Evolutionary conservation across 75 land plant species (phyloP).

Genomic region (Picea glauca): DNA sequence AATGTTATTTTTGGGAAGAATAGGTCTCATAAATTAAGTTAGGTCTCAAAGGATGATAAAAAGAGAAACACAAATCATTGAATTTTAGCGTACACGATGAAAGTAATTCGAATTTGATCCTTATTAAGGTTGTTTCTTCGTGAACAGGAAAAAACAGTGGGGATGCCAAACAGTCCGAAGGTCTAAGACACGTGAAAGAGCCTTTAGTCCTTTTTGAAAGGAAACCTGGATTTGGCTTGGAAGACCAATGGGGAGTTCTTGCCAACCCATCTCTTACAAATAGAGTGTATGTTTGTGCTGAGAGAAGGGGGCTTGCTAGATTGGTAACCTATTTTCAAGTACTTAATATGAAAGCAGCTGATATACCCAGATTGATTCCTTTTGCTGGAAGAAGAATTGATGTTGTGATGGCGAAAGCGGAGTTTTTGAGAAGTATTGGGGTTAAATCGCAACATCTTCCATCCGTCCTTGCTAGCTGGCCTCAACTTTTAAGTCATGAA

Average conservation of each 20-base stretch:
- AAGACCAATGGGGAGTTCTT: neutral
- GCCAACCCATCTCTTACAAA: constrained; percentile 8
- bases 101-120: no score
- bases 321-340: constrained; percentile 35
- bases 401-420: constrained; percentile 26
- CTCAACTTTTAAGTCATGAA: constrained; percentile 22
- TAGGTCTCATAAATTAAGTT: no score
- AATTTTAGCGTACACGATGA: no score
- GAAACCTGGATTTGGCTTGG: constrained; percentile 14
- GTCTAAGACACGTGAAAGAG: neutral
- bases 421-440: constrained; percentile 31
- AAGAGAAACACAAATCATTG: no score
- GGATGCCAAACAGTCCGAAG: neutral
- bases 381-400: constrained; percentile 24
- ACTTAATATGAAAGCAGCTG: constrained; percentile 30
- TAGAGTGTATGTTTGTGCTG: constrained; percentile 26
- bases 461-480: constrained; percentile 33
- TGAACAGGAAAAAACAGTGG: neutral
- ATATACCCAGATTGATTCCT: constrained; percentile 24
- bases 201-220: constrained; percentile 12
- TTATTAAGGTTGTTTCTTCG: neutral
- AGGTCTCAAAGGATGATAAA: no score
- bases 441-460: constrained; percentile 22
- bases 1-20: no score
- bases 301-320: constrained; percentile 21